Conservation (phyloP, 169 alveolate species). For the Pseudocohnilembus persalinus region DNA sequence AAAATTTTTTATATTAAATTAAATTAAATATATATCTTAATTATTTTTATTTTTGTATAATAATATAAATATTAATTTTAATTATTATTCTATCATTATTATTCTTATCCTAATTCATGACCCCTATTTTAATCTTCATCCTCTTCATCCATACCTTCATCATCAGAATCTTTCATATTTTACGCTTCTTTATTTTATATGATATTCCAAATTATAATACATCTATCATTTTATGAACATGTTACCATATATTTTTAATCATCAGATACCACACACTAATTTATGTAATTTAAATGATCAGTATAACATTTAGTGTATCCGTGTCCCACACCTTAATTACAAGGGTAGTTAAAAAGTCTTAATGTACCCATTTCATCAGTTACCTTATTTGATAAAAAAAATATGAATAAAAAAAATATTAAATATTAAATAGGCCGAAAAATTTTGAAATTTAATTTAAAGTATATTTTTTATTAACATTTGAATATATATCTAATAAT, state of each 20-base stretch:
- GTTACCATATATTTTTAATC: conserved; percentile 69
- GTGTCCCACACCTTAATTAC: conserved; percentile 60
- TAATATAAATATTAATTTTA: too few relatives aligned
- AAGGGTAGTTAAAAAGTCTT: conserved; percentile 77
- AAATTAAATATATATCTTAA: not conserved
- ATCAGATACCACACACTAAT: conserved; percentile 67
- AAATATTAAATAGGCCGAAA: too few relatives aligned
- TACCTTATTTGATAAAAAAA: conserved; percentile 9
- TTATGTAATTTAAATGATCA: conserved; percentile 73
- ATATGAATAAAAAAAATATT: too few relatives aligned
- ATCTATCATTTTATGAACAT: conserved; percentile 70
- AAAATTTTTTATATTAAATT: too few relatives aligned
- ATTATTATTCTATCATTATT: not conserved
- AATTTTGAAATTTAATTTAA: too few relatives aligned
- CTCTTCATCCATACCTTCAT: conserved; percentile 8
- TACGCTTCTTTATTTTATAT: not conserved
- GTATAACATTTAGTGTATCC: conserved; percentile 69
- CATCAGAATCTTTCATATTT: not conserved
- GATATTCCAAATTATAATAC: conserved; percentile 66
- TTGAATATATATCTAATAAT: too few relatives aligned
- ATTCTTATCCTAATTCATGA: not conserved
- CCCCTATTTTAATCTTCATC: not conserved
- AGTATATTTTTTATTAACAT: too few relatives aligned
- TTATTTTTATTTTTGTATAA: too few relatives aligned
- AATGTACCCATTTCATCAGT: conserved; percentile 81